Evolutionary conservation across 768 basidiomycete species (phyloP), one percentile per base, ranked within the genome.

Genomic region (Suillus subaureus): DNA sequence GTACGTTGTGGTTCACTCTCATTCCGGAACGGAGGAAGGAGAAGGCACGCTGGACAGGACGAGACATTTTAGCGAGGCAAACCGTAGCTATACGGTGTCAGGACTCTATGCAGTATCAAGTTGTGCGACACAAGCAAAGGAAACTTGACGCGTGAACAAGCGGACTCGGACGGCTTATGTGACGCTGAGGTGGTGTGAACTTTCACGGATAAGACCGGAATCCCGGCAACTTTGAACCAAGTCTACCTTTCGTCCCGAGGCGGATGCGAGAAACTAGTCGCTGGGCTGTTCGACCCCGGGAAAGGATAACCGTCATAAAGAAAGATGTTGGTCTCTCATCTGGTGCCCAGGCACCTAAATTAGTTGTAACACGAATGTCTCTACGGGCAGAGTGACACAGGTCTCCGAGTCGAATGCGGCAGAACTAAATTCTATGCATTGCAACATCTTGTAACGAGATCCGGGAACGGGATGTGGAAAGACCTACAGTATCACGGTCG

Each of bases 1-100:
- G 69, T 26, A 65, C 40, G 39, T 39, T 69, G 26, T 49, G n/a
- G 63, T 49, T 61, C 35, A 60, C 62, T 31, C 72, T 68, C 7
- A 63, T 5, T 45, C 66, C 58, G 18, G 60, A 56, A 62, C 75
- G 75, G 67, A 70, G 28, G 3, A 67, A 65, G 4, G 65, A 62
- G 35, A 71, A 63, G 45, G 69, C 64, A 45, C 70, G 77, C 47
- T 63, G 68, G 39, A 65, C 61, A 15, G 68, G 16, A 61, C 72
- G 71, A 31, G 63, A 70, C 75, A 77, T 77, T 66, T n/a, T n/a
- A 37, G 42, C 33, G 55, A 16, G 49, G 21, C 49, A 8, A 26
- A 58, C 55, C 55, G 55, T 56, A 39, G 18, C 43, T 21, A 45
- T 42, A 40, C 58, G 28, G 26, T 42, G 11, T 18, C 23, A 26